A percentile compares a stretch with the other conserved stretches of the same genome.
Conservation (phyloP, 129 eudicot species). For the Silybum marianum region DNA sequence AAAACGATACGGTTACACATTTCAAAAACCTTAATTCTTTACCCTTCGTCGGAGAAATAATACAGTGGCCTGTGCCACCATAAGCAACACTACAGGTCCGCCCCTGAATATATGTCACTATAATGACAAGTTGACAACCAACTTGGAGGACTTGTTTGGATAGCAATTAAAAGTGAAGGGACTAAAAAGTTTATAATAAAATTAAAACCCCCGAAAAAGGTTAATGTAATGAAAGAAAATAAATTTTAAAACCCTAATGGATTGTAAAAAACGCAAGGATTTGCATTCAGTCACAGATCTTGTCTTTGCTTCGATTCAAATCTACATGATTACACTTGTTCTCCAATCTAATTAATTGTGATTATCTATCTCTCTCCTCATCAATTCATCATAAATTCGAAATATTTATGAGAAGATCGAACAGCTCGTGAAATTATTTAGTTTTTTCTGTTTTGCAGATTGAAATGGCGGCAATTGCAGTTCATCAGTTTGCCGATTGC, state of each 20-base stretch:
- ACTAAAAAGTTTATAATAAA: not conserved
- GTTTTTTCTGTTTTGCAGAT: constrained; percentile 29
- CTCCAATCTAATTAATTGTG: constrained; percentile 32
- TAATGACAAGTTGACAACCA: not conserved
- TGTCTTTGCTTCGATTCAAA: constrained; percentile 25
- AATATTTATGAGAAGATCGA: constrained; percentile 17
- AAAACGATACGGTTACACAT: too few relatives aligned
- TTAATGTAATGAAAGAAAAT: constrained; percentile 1
- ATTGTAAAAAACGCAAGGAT: constrained; percentile 30
- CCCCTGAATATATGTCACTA: too few relatives aligned
- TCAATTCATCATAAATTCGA: not conserved
- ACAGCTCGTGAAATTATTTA: constrained; percentile 4
- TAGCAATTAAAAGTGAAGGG: not conserved
- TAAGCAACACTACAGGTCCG: too few relatives aligned
- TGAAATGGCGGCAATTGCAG: constrained; percentile 78
- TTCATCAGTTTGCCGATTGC: constrained; percentile 85
- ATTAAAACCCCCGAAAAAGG: not conserved
- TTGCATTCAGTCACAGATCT: constrained; percentile 34
- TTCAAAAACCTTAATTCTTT: too few relatives aligned
- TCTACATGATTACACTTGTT: constrained; percentile 27
- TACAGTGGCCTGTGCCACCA: too few relatives aligned
- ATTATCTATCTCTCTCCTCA: constrained; percentile 25
- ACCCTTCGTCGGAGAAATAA: too few relatives aligned
- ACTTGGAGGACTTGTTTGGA: not conserved
- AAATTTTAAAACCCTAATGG: constrained; percentile 24